Evolutionary conservation across 768 basidiomycete genomes (phyloP).

Genomic region (Boletellus emodensis): DNA sequence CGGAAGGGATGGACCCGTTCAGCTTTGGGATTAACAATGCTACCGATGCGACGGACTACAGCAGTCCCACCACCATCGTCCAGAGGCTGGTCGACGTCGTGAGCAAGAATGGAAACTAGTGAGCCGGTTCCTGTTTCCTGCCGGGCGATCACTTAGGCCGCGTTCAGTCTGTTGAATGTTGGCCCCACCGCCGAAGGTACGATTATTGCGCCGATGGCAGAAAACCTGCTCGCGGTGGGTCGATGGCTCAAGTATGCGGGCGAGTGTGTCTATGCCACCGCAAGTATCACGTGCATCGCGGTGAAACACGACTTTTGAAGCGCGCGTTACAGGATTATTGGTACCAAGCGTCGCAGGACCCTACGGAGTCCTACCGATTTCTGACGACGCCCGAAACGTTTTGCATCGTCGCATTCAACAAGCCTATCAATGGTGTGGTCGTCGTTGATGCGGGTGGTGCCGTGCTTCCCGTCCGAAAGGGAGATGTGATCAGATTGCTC

Average conservation of each 20-base stretch:
- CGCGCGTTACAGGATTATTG: conserved; percentile 39
- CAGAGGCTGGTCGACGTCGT: conserved; percentile 54
- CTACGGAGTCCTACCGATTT: conserved; percentile 38
- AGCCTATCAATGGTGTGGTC: conserved; percentile 33
- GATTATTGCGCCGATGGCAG: conserved; percentile 45
- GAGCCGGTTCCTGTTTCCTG: conserved; percentile 11
- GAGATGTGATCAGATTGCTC: conserved; percentile 43
- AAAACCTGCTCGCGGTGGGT: conserved; percentile 48
- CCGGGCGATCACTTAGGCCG: neutral
- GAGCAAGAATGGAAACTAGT: conserved; percentile 64
- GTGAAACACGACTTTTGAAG: neutral
- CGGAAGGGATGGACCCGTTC: conserved; percentile 53
- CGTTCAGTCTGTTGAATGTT: conserved; percentile 44
- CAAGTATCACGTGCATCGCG: conserved; percentile 19
- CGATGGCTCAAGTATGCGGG: conserved; percentile 49
- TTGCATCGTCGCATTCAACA: conserved; percentile 44
- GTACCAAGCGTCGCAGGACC: conserved; percentile 43
- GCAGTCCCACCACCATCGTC: conserved; percentile 46
- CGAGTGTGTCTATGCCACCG: conserved; percentile 51
- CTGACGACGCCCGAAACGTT: conserved; percentile 48
- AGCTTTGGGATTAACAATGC: conserved; percentile 47
- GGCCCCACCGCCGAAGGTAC: conserved; percentile 55
- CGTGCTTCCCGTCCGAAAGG: conserved; percentile 39
- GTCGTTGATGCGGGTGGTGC: conserved; percentile 33
- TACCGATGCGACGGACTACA: conserved; percentile 43